Base-by-base conservation (phyloP, 352 stramenopile species). In the Phytopythium kandeliae region DNA sequence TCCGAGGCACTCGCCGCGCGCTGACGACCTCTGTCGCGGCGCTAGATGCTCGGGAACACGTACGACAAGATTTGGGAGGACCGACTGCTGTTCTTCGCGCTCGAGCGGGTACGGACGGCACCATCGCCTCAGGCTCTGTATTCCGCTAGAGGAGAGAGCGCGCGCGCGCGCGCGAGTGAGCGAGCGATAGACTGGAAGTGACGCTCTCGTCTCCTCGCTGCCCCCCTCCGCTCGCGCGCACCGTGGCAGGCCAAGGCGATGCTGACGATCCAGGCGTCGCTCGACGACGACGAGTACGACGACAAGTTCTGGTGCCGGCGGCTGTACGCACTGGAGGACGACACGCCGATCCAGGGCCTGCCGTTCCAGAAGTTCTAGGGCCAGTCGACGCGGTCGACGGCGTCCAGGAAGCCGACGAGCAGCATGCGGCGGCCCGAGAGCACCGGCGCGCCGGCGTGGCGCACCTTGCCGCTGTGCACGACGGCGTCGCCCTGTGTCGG, bases 361-460 rank as follows among this genome's bases (percentile, higher is more conserved):
- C 77, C 86, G 60, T 84, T 85, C 34, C 69, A 85, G 35, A 78
- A 71, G 38, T 86, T 90, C 57, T 89, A 51, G 61, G 58, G 13
- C 49, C 47, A 71, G 19, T 71, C 71, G 16, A 78, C 52, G 31
- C 62, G 61, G 41, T 87, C 68, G 15, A 78, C 63, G 28, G 97
- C 67, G 57, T 97, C 85, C 2, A 98, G 74, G 65, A 98, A 98
- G 0, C 85, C 94, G 21, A 98, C 92, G 50, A 98, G 69, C 35
- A 98, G 90, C 37, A 92, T 76, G 11, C 94, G 78, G 33, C 79
- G 69, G 11, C 94, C 94, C 7, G 60, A 61, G 1, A 88, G 84
- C 25, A 98, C 85, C 0, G 79, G 65, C 35, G 93, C 77, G 7
- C 86, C 94, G 36, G 88, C 94, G 59, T 98, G 94, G 12, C 96